phyloP scores from a whole-genome alignment of 805 yeast species.

The Teunomyces panamensis region DNA sequence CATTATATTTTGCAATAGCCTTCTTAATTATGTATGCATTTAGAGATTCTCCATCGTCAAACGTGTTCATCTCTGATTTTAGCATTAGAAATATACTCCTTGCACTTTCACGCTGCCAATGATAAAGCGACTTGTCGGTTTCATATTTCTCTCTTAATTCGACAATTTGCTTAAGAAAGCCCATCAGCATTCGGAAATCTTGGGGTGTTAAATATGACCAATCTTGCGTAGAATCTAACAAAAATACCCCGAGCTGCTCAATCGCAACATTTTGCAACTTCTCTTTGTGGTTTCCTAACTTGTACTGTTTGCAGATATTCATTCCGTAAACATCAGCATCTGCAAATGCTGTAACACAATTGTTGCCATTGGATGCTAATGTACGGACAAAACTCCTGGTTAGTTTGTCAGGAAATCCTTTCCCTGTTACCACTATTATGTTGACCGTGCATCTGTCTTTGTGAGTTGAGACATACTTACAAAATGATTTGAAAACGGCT shows the following conservation, averaged over 20 bases:
- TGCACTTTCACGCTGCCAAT: conserved; percentile 47
- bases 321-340: conserved; percentile 69
- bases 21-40: neutral
- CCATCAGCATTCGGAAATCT: conserved; percentile 19
- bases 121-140: conserved; percentile 1
- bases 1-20: conserved; percentile 2
- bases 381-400: conserved; percentile 43
- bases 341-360: conserved; percentile 47
- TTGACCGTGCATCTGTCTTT: neutral
- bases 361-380: conserved; percentile 21
- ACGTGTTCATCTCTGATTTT: conserved; percentile 58
- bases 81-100: conserved; percentile 48
- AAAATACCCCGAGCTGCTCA: conserved; percentile 38
- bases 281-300: neutral
- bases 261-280: conserved; percentile 10
- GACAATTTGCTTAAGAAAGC: conserved; percentile 8
- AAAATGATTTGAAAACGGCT: conserved; percentile 36
- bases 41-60: neutral
- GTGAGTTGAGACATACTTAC: conserved; percentile 15
- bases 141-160: neutral
- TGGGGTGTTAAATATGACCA: conserved; percentile 19
- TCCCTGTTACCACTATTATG: conserved; percentile 50
- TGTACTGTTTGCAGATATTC: conserved; percentile 44
- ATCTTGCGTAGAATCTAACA: conserved; percentile 33
- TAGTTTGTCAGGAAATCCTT: conserved; percentile 62